Base-by-base conservation (phyloP, 2,329 filamentous ascomycete species). In the Aurifilum marmelostoma region DNA sequence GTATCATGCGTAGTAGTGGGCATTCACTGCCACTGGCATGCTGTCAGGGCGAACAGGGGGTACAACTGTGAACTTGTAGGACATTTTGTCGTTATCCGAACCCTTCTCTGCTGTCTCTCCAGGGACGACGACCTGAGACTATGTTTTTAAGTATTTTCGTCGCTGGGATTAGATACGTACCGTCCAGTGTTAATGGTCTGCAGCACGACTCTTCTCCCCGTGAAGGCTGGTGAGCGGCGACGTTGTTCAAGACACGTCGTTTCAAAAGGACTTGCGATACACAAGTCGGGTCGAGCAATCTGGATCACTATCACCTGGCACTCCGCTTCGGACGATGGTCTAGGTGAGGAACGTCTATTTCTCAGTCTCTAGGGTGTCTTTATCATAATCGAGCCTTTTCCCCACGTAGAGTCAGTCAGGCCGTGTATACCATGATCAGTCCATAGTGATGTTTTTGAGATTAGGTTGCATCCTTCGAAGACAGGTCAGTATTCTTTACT, bases 301-400 rank as follows among this genome's bases (percentile, higher is more conserved):
- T 43, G n/a, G n/a, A n/a, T n/a, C n/a, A 11, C 29, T 7, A 34
- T 58, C 50, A 24, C 24, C 3, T n/a, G 9, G 37, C 41, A 24
- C 34, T 12, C 27, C n/a, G 24, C 18, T 37, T 56, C 50, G 43
- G 12, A 41, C 34, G n/a, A 56, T 37, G 12, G 5, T 39, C 47
- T 60, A 41, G 39, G 39, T 54, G 9, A 56, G 63, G 58, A 41
- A 39, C 34, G 21, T 50, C 14, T 54, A 66, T 64, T n/a, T 70
- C 9, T 66, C 69, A 68, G 68, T 70, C 63, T 70, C 32, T 61
- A 54, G 39, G 66, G 66, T 60, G 34, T 59, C 21, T 21, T n/a
- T 63, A 63, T 41, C 12, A 29, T 39, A 52, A 62, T 60, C 52
- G n/a, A 60, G 29, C 14, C 4, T n/a, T 47, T 52, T n/a, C 16